A percentile compares a stretch with the other conserved stretches of the same genome.
Conservation (phyloP, 768 basidiomycete genomes). For the Ramaria sp. region DNA sequence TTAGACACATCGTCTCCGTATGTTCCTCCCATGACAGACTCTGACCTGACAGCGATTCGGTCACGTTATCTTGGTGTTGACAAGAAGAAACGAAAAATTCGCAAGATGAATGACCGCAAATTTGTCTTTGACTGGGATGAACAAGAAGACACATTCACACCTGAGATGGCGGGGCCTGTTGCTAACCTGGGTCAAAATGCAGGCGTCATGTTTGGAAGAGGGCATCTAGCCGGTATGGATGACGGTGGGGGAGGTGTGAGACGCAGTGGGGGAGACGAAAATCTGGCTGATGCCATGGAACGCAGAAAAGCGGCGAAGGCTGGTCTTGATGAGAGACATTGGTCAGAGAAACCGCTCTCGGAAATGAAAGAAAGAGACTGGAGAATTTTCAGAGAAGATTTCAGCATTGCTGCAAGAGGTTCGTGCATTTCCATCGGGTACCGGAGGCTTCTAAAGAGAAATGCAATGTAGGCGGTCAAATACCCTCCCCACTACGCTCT, state of each 20-base stretch:
- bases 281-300: conserved; percentile 76
- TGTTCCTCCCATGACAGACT: conserved; percentile 63
- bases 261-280: conserved; percentile 25
- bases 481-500: conserved; percentile 86
- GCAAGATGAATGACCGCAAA: conserved; percentile 92
- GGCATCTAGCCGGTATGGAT: conserved; percentile 79
- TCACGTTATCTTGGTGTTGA: conserved; percentile 92
- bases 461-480: conserved; percentile 59
- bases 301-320: conserved; percentile 68
- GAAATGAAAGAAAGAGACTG: conserved; percentile 99
- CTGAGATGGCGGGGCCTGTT: conserved; percentile 61
- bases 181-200: conserved; percentile 70
- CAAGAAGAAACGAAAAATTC: conserved; percentile 88
- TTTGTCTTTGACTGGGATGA: conserved; percentile 99
- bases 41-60: conserved; percentile 72
- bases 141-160: conserved; percentile 85
- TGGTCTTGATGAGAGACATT: conserved; percentile 90
- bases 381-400: conserved; percentile 98
- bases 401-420: conserved; percentile 91
- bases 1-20: conserved; percentile 30
- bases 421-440: conserved; percentile 11
- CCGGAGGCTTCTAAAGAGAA: background rate
- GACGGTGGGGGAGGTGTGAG: conserved; percentile 43
- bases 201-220: conserved; percentile 82
- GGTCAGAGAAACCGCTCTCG: conserved; percentile 85